Base-by-base conservation (phyloP, 108 stramenopile genomes). In the Nannochloropsis gaditana region DNA sequence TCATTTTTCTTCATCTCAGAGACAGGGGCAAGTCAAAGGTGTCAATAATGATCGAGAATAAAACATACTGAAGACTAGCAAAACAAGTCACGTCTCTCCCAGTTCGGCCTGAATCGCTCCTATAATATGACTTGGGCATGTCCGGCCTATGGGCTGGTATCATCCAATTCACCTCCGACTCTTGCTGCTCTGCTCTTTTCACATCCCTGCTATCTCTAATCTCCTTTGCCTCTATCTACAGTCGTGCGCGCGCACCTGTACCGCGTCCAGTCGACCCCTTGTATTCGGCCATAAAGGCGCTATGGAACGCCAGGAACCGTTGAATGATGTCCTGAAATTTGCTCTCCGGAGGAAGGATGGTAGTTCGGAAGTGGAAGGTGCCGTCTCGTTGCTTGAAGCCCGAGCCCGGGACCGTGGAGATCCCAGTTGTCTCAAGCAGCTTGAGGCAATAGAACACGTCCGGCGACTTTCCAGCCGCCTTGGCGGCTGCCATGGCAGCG, bases 361-460 rank as follows among this genome's bases (percentile, higher is more conserved):
- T 97, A n/a, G 96, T 97, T 19, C 98, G 93, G 92, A 99, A 96
- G 85, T 97, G 97, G 87, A 90, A 95, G 11, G 97, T 94, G 43
- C 97, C 97, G 43, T 93, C 92, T 80, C 90, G 89, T 91, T 99
- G 98, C 21, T 94, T 95, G 91, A 99, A 99, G 8, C 98, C 98
- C 47, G 93, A 94, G 11, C 96, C 98, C 5, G 98, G 98, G 9
- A 99, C 98, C 9, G 95, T 95, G 73, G 95, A 95, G 79, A 99
- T 93, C 19, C 98, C 98, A 5, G 96, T 99, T 17, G 89, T 89
- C 83, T 97, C 94, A 79, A 99, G 90, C 41, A 99, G 90, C 42
- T 92, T 91, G 5, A 99, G 86, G 83, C 96, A 95, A 89, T 99
- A 99, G 42, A 97, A 84, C 17, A 95, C 94, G 89, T 99, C 98